These are phyloP conservation scores for Pestalotiopsis sp. DNA, from an alignment of 2,329 filamentous ascomycete species.

Conservation along the genomic window DNA sequence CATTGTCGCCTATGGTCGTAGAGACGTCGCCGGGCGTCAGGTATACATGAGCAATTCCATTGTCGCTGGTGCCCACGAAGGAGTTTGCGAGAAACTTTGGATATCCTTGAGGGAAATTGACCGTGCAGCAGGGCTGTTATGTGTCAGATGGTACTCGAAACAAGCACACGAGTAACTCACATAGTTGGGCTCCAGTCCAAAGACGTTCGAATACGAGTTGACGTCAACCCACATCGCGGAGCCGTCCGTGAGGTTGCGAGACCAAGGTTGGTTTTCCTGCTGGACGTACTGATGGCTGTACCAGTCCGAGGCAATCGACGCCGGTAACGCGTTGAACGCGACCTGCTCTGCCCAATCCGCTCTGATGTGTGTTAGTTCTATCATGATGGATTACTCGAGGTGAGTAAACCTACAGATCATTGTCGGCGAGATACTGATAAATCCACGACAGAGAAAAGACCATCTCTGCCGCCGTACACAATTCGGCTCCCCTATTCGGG, in stretches of 20 bases:
- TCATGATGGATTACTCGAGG: no score
- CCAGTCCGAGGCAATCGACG: constrained; percentile 51
- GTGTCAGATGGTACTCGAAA: not conserved
- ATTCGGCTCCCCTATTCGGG: constrained; percentile 37
- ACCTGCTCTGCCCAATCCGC: constrained; percentile 51
- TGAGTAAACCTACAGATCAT: constrained; percentile 17
- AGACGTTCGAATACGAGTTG: constrained; percentile 46
- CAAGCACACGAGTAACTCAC: constrained; percentile 14
- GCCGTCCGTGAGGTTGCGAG: constrained; percentile 38
- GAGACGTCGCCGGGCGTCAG: constrained; percentile 48
- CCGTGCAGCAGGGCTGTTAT: constrained; percentile 53
- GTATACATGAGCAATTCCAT: constrained; percentile 54
- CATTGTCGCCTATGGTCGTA: constrained; percentile 37
- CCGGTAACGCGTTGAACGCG: constrained; percentile 57
- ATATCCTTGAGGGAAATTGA: constrained; percentile 60
- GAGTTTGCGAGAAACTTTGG: constrained; percentile 56
- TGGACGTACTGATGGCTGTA: constrained; percentile 59
- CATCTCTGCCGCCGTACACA: constrained; percentile 33
- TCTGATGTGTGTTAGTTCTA: constrained; percentile 19
- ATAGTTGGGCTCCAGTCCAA: constrained; percentile 55
- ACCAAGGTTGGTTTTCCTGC: constrained; percentile 56
- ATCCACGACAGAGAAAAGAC: constrained; percentile 33
- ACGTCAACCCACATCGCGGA: constrained; percentile 47
- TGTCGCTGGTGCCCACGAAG: constrained; percentile 45
- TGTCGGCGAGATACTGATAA: constrained; percentile 27